phyloP scores from a whole-genome alignment of 148 eudicot species.

The Fagopyrum homotropicum region DNA sequence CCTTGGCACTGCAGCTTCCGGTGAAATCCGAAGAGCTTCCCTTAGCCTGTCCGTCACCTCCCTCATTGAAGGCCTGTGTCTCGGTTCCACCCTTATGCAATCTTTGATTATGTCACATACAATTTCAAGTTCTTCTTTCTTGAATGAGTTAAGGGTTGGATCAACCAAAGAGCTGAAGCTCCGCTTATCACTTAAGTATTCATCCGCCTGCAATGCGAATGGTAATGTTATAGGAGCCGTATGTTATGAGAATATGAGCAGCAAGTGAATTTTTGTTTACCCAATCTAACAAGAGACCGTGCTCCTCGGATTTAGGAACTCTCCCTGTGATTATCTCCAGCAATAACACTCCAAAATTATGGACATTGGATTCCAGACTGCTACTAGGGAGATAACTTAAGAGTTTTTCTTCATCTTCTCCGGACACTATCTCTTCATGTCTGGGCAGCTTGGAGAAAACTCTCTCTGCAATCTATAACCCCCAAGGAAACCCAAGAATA shows the following conservation, averaged over 20 bases:
- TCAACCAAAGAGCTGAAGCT: constrained; percentile 40
- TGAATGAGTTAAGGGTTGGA: constrained; percentile 53
- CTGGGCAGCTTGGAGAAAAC: constrained; percentile 35
- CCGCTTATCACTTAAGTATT: constrained; percentile 38
- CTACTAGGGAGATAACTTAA: constrained; percentile 26
- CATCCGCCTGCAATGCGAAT: constrained; percentile 36
- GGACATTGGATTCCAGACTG: constrained; percentile 53
- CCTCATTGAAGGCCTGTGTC: constrained; percentile 51
- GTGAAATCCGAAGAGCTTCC: constrained; percentile 47
- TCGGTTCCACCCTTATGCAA: constrained; percentile 43
- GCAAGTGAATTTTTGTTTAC: constrained; percentile 25
- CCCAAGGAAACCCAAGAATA: not conserved
- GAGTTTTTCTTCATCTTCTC: constrained; percentile 32
- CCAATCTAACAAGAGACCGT: constrained; percentile 60
- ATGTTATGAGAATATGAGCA: not conserved
- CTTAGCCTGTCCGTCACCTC: constrained; percentile 35
- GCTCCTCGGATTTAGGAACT: constrained; percentile 54
- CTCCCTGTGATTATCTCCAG: constrained; percentile 80
- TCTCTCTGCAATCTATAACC: constrained; percentile 52
- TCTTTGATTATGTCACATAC: constrained; percentile 55
- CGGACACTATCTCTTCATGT: constrained; percentile 24
- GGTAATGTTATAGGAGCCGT: not conserved
- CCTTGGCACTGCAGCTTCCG: constrained; percentile 70
- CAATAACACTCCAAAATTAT: constrained; percentile 65
- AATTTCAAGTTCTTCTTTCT: constrained; percentile 54